Conservation (phyloP, 2,329 filamentous ascomycete genomes). For the Talaromyces sp. region DNA sequence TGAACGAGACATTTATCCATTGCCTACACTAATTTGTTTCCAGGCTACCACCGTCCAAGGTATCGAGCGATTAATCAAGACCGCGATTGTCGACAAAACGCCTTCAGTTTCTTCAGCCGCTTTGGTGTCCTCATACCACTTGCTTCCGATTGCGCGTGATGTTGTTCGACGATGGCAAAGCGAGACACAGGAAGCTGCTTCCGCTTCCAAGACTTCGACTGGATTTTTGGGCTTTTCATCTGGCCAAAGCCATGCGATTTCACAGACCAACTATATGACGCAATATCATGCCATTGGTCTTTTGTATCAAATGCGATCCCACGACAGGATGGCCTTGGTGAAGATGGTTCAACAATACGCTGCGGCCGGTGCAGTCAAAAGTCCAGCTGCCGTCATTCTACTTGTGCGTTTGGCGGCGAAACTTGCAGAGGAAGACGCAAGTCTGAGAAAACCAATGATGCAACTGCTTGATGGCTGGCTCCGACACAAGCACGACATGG, state of each 20-base stretch:
- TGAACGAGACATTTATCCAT: constrained; percentile 18
- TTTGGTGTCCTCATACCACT: constrained; percentile 93
- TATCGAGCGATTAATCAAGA: constrained; percentile 98
- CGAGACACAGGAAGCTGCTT: constrained; percentile 94
- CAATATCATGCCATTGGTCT: constrained; percentile 98
- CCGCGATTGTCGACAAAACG: constrained; percentile 97
- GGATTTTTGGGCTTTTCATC: constrained; percentile 90
- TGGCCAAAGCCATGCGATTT: constrained; percentile 64
- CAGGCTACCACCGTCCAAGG: constrained; percentile 95
- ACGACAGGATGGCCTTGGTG: constrained; percentile 95
- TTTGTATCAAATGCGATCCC: constrained; percentile 94
- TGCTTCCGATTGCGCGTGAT: constrained; percentile 91
- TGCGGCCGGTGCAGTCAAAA: constrained; percentile 86
- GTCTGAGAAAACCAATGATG: constrained; percentile 93
- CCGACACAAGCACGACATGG: constrained; percentile 98
- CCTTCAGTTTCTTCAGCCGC: constrained; percentile 95
- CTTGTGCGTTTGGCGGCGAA: constrained; percentile 89
- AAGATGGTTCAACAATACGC: constrained; percentile 99
- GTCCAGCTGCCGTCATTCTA: constrained; percentile 86
- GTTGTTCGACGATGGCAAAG: constrained; percentile 97
- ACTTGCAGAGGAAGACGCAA: constrained; percentile 86
- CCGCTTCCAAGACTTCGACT: constrained; percentile 79
- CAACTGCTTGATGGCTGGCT: constrained; percentile 93
- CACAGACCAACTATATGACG: constrained; percentile 91
- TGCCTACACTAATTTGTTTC: constrained; percentile 18